Percentiles rank a stretch among this genome's conserved stretches.
Conservation (phyloP, 1,284 basidiomycete species). For the Limonomyces culmigenus region DNA sequence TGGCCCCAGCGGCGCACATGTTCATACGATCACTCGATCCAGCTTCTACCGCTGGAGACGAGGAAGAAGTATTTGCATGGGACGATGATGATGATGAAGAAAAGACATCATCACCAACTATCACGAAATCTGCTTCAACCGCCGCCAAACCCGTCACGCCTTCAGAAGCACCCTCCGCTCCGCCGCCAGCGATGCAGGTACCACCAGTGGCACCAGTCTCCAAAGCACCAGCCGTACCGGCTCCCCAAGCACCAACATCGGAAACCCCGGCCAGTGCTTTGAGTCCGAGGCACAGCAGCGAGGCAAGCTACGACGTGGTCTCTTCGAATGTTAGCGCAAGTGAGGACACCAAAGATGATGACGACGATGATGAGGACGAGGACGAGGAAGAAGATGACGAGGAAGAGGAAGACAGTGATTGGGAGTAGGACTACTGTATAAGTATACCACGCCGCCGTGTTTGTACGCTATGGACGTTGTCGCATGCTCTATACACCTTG, state of each 20-base stretch:
- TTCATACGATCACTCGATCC: constrained; percentile 3
- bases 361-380: constrained; percentile 6
- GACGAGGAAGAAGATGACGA: constrained; percentile 7
- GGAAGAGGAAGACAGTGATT: constrained; percentile 2
- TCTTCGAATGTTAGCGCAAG: constrained; percentile 25
- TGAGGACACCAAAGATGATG: constrained; percentile 13
- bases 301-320: constrained; percentile 60
- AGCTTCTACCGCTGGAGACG: constrained; percentile 19
- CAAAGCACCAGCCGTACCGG: constrained; percentile 6
- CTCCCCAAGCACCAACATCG: constrained; percentile 13
- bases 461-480: too few relatives aligned
- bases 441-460: too few relatives aligned
- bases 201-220: background rate
- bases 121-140: constrained; percentile 17
- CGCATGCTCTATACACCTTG: too few relatives aligned
- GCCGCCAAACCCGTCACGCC: constrained; percentile 9
- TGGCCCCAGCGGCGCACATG: constrained; percentile 1
- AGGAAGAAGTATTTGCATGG: constrained; percentile 69
- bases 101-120: constrained; percentile 16
- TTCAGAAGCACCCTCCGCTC: constrained; percentile 1
- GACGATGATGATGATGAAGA: constrained; percentile 58
- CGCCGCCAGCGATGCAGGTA: constrained; percentile 1
- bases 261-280: constrained; percentile 17
- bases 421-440: too few relatives aligned
- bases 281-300: constrained; percentile 45